phyloP scores from a whole-genome alignment of 768 basidiomycete genomes.

The Strobilomyces confusus region DNA sequence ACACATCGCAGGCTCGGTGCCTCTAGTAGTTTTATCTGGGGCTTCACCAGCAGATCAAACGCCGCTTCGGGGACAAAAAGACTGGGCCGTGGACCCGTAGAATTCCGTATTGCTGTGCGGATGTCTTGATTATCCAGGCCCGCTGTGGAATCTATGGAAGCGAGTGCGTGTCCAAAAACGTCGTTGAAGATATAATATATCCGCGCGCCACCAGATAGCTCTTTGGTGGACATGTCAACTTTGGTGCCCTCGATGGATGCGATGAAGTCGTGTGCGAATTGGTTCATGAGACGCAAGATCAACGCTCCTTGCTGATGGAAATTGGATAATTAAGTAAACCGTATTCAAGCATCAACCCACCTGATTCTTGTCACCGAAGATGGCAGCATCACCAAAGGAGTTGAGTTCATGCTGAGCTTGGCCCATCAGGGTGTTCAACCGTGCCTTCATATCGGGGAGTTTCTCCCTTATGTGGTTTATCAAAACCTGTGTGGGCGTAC shows the following conservation, averaged over 20 bases:
- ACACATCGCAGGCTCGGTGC: conserved; percentile 93
- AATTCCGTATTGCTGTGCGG: conserved; percentile 96
- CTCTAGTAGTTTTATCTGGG: conserved; percentile 95
- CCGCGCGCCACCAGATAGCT: conserved; percentile 94
- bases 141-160: conserved; percentile 83
- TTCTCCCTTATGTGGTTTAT: conserved; percentile 99
- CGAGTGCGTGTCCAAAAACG: conserved; percentile 89
- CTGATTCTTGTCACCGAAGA: conserved; percentile 89
- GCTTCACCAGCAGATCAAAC: conserved; percentile 95
- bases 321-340: conserved; percentile 10
- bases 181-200: conserved; percentile 99
- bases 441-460: conserved; percentile 98
- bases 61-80: conserved; percentile 96
- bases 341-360: conserved; percentile 28
- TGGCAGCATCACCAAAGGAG: conserved; percentile 90
- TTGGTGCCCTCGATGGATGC: conserved; percentile 97
- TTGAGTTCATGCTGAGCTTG: conserved; percentile 98
- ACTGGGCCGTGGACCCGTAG: conserved; percentile 93
- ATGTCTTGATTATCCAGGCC: conserved; percentile 95
- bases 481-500: conserved; percentile 61
- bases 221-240: conserved; percentile 95
- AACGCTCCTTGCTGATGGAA: conserved; percentile 70
- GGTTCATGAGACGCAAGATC: conserved; percentile 95
- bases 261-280: conserved; percentile 95
- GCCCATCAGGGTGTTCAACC: conserved; percentile 96